These are phyloP conservation scores for Metschnikowia corniflorae DNA, from an alignment of 805 yeast species.

Conservation along the genomic window DNA sequence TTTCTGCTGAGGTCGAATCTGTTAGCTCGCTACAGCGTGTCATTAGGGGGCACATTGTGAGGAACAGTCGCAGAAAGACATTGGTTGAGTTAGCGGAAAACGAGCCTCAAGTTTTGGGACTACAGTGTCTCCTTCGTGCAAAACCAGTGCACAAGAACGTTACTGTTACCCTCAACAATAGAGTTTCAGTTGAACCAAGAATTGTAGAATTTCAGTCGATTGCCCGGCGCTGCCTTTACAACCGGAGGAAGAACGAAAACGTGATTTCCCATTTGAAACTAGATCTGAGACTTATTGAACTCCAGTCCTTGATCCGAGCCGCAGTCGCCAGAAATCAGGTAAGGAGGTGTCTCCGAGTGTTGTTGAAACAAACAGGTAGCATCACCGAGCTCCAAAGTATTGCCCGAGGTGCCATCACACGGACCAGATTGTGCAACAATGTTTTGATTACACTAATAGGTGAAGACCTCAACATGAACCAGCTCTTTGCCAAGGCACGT, in stretches of 20 bases:
- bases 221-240: constrained; percentile 24
- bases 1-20: background rate
- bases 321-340: constrained; percentile 26
- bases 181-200: constrained; percentile 18
- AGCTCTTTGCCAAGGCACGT: constrained; percentile 41
- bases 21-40: constrained; percentile 8
- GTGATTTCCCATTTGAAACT: constrained; percentile 20
- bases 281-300: constrained; percentile 17
- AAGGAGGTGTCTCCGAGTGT: constrained; percentile 11
- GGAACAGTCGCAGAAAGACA: background rate
- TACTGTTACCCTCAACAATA: constrained; percentile 14
- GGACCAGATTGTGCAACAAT: constrained; percentile 41
- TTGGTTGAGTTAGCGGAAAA: background rate
- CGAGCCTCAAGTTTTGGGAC: background rate
- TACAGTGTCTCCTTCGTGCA: constrained; percentile 48
- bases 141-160: constrained; percentile 19
- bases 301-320: constrained; percentile 43
- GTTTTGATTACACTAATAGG: constrained; percentile 40
- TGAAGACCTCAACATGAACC: constrained; percentile 36
- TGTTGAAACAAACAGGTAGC: constrained; percentile 6
- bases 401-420: constrained; percentile 42
- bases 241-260: constrained; percentile 15
- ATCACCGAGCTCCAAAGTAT: constrained; percentile 38
- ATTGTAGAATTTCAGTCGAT: constrained; percentile 30
- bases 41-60: constrained; percentile 4